Evolutionary conservation across 176 grass and related monocot species (phyloP).

Genomic region (Lolium multiflorum): DNA sequence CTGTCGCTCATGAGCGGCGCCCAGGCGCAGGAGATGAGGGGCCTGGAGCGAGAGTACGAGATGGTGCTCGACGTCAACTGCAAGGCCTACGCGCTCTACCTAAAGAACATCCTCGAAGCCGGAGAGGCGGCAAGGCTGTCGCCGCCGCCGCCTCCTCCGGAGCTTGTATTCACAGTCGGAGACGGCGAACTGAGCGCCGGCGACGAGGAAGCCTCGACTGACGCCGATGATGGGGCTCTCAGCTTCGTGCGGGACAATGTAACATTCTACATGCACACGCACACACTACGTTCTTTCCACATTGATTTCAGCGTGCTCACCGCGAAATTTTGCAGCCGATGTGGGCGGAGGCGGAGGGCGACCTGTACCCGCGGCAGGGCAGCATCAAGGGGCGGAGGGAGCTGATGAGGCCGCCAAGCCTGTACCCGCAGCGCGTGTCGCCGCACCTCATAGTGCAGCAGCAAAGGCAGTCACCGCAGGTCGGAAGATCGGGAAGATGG

Average conservation of each 20-base stretch:
- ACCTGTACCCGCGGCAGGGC: conserved; percentile 54
- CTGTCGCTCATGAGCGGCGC: conserved; percentile 66
- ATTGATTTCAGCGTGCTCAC: not conserved
- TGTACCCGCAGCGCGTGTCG: conserved; percentile 71
- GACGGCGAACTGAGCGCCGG: not conserved
- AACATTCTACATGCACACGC: not conserved
- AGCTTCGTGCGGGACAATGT: conserved; percentile 59
- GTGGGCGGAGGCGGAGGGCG: conserved; percentile 55
- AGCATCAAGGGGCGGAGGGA: conserved; percentile 39
- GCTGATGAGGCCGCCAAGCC: conserved; percentile 49
- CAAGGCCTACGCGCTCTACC: conserved; percentile 55
- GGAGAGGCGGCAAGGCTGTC: not conserved
- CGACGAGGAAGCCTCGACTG: conserved; percentile 6
- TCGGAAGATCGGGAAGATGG: conserved; percentile 9
- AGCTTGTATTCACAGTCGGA: conserved; percentile 37
- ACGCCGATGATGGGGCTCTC: conserved; percentile 31
- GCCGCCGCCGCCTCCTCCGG: conserved; percentile 40
- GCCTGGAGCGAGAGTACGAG: conserved; percentile 63
- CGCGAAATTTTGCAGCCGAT: conserved; percentile 47
- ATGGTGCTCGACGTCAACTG: conserved; percentile 65
- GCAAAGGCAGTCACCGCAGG: conserved; percentile 29
- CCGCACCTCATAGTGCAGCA: conserved; percentile 62
- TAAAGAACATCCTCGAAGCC: conserved; percentile 58
- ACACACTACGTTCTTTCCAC: not conserved
- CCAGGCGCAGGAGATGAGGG: conserved; percentile 65